Percentiles rank a stretch among this genome's conserved stretches.
These are phyloP conservation scores for Mycena crocata DNA, from an alignment of 768 basidiomycete species.

Conservation along the genomic window DNA sequence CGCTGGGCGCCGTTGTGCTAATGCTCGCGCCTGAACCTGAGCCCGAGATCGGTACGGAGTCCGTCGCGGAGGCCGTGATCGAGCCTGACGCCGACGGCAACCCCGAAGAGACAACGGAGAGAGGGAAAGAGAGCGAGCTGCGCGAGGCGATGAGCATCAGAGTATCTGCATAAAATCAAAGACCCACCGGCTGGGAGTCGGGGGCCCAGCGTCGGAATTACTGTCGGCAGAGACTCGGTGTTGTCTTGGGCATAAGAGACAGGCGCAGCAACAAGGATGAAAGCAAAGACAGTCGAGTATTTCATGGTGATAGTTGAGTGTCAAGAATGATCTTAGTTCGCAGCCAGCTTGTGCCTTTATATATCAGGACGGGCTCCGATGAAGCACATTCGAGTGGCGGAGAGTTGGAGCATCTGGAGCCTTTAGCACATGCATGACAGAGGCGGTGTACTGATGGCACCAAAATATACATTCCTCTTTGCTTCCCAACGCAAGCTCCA, in stretches of 20 bases:
- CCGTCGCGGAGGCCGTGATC: too few relatives aligned
- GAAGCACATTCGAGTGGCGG: not conserved
- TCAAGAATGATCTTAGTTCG: not conserved
- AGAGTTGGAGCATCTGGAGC: too few relatives aligned
- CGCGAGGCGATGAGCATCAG: too few relatives aligned
- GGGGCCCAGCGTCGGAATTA: slow-evolving; percentile 4
- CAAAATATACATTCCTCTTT: too few relatives aligned
- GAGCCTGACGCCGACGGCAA: not conserved
- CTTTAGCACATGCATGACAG: too few relatives aligned
- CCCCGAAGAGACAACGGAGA: not conserved
- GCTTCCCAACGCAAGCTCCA: too few relatives aligned
- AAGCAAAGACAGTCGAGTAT: slow-evolving; percentile 5
- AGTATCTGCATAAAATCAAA: not conserved
- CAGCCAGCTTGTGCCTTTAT: not conserved
- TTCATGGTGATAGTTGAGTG: not conserved
- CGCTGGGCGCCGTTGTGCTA: slow-evolving; percentile 11
- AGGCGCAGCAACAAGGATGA: not conserved
- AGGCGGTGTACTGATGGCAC: too few relatives aligned
- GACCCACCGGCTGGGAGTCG: slow-evolving; percentile 4
- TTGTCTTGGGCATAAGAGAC: not conserved
- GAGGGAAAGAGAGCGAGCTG: slow-evolving; percentile 15
- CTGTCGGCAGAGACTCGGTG: slow-evolving; percentile 1
- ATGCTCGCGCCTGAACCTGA: not conserved
- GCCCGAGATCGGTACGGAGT: too few relatives aligned
- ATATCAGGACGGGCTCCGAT: not conserved